Percentiles rank a stretch among this genome's conserved stretches.
Evolutionary conservation across 257 asterid genomes (phyloP).

Genomic region (Solanum boliviense): DNA sequence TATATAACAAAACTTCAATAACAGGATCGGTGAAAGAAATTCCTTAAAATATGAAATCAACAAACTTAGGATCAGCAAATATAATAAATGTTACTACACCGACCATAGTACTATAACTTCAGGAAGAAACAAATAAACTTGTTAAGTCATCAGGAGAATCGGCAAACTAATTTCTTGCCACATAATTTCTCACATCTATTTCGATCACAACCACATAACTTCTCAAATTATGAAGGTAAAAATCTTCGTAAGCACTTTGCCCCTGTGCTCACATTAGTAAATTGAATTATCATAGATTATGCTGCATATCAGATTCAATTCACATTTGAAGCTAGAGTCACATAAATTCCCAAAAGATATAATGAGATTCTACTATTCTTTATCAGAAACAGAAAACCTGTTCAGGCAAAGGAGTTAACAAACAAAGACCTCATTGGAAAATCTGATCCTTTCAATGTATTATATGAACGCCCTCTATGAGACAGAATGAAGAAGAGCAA

Average conservation of each 20-base stretch:
- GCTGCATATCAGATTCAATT: not conserved
- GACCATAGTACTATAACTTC: not conserved
- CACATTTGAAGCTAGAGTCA: not conserved
- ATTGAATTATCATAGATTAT: not conserved
- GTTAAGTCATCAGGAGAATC: not conserved
- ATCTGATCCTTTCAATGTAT: conserved; percentile 73
- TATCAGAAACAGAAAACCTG: conserved; percentile 25
- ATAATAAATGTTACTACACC: not conserved
- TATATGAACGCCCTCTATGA: conserved; percentile 59
- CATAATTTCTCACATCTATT: not conserved
- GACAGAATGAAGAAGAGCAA: conserved; percentile 55
- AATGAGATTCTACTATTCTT: not conserved
- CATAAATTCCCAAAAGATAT: not conserved
- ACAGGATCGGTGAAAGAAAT: not conserved
- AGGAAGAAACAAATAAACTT: not conserved
- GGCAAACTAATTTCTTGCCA: not conserved
- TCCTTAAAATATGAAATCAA: not conserved
- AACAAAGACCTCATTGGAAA: conserved; percentile 79
- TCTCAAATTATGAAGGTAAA: not conserved
- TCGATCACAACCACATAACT: not conserved
- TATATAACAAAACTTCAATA: not conserved
- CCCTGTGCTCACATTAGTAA: not conserved
- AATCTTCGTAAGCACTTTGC: not conserved
- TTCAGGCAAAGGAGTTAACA: conserved; percentile 69
- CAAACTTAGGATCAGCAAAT: not conserved